Conservation (phyloP, 2,329 filamentous ascomycete species). For the Hypoxylon sp. region DNA sequence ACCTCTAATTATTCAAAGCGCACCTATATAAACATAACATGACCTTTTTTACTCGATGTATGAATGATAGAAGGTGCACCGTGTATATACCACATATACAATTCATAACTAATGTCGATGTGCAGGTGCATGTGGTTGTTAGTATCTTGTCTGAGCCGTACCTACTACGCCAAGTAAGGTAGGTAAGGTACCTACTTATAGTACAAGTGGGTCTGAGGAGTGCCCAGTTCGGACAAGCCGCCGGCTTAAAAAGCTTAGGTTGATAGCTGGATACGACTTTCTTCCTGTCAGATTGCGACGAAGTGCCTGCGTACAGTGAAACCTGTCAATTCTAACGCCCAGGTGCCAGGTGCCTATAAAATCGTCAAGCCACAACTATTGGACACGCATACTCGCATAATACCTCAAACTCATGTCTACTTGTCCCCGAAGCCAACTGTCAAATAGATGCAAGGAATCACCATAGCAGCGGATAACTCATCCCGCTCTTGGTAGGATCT, state of each 20-base stretch:
- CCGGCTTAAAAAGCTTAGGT: slow-evolving; percentile 42
- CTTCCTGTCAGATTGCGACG: slow-evolving; percentile 32
- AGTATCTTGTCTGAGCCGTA: too few relatives aligned
- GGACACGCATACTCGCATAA: slow-evolving; percentile 13
- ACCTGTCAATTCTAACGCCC: slow-evolving; percentile 33
- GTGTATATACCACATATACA: too few relatives aligned
- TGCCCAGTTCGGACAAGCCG: slow-evolving; percentile 28
- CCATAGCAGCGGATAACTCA: slow-evolving; percentile 35
- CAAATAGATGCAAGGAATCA: slow-evolving; percentile 37
- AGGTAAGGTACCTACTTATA: not conserved
- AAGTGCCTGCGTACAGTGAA: slow-evolving; percentile 22
- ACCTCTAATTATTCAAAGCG: not conserved
- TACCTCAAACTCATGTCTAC: slow-evolving; percentile 27
- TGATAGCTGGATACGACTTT: slow-evolving; percentile 19
- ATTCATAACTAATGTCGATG: not conserved
- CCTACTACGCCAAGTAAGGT: not conserved
- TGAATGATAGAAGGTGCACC: too few relatives aligned
- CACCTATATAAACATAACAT: not conserved
- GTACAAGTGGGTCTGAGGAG: slow-evolving; percentile 3
- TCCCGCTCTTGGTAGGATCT: slow-evolving; percentile 37
- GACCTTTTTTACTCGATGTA: not conserved
- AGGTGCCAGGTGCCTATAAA: slow-evolving; percentile 8
- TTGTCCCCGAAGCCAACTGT: slow-evolving; percentile 23
- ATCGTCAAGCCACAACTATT: slow-evolving; percentile 22
- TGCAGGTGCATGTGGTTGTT: not conserved